Base-by-base conservation (phyloP, 2,329 filamentous ascomycete species). In the Aspergillus pseudotamarii region DNA sequence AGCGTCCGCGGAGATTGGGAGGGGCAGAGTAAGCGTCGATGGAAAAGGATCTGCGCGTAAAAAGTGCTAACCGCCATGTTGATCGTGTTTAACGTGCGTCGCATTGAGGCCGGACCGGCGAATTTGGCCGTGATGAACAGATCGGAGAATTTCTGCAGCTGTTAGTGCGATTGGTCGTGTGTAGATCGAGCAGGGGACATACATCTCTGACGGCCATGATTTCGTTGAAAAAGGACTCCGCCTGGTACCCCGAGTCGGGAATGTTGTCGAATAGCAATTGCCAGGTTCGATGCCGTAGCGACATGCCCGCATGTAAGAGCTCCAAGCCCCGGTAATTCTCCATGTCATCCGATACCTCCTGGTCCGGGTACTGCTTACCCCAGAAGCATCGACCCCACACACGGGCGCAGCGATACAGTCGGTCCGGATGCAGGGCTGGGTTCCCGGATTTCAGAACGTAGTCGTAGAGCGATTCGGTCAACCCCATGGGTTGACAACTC, bases 271-370 rank as follows among this genome's bases (percentile, higher is more conserved):
- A 53, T 8, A 75, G 64, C 8, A 72, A 62, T 28, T 69, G 68
- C 74, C 75, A 76, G 8, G 71, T 75, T 26, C 67, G 68, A 50
- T 77, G 65, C 28, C 72, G 73, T 26, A 76, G 61, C 4, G 64
- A 68, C 46, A 76, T 71, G 6, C 69, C 71, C 3, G 63, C 56
- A 50, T 78, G 75, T 6, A 77, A 51, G 19, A 78, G 61, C 59
- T 77, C 75, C 19, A 78, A 62, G 3, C 68, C 74, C 26, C 76
- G 68, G 62, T 78, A 76, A 32, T 78, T 78, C 60, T 78, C 76
- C 28, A 77, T 75, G 38, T 78, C 76, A 57, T 78, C 76, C n/a
- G 77, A 64, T 2, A 78, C 71, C 61, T 78, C 71, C 21, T 72
- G 68, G n/a, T 76, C 73, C 0, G 76, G 76, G 57, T 78, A 78